Base-by-base conservation (phyloP, 1,284 basidiomycete species). In the Pholiota adiposa region DNA sequence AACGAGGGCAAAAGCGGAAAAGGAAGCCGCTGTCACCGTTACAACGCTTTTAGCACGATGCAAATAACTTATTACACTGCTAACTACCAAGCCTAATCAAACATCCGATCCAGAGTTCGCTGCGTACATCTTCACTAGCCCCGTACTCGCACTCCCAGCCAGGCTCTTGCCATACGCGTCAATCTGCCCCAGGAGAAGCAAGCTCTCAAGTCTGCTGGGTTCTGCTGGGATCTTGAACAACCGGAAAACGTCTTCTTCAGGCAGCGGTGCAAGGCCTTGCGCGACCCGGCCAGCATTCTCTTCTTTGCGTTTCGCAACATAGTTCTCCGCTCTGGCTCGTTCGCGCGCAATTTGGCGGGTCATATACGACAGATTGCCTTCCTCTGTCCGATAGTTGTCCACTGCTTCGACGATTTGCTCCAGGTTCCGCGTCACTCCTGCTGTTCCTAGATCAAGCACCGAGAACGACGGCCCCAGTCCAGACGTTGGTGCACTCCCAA, bases 281-380 rank as follows among this genome's bases (percentile, higher is more conserved):
- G 89, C 89, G 63, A 91, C 85, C 58, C 97, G 85, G 60, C 83
- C 79, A 21, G 85, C 86, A 72, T 96, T 98, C 77, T 98, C 97
- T 70, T 97, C 94, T 72, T 92, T 92, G 67, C 95, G 86, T 74
- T 94, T 94, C 68, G 84, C 83, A 58, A 96, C 76, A 68, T 89
- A 88, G 58, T 81, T 79, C 63, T 99, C 97, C 61, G 95, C 93
- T 63, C 88, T 87, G 40, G 84, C 79, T 72, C 90, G 91, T 76
- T 98, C 97, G 49, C 97, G 86, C 23, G 89, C 91, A 69, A 98
- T 95, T 75, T 98, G 96, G 60, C 97, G 89, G 50, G 85, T 83
- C 70, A 96, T 83, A 82, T 96, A 99, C 51, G 93, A 95, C 59
- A 98, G 85, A 74, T 98, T 98, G 64, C 94, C 92, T 71, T 95